Base-by-base conservation (phyloP, 768 basidiomycete genomes). In the Leccinum aurantiacum region DNA sequence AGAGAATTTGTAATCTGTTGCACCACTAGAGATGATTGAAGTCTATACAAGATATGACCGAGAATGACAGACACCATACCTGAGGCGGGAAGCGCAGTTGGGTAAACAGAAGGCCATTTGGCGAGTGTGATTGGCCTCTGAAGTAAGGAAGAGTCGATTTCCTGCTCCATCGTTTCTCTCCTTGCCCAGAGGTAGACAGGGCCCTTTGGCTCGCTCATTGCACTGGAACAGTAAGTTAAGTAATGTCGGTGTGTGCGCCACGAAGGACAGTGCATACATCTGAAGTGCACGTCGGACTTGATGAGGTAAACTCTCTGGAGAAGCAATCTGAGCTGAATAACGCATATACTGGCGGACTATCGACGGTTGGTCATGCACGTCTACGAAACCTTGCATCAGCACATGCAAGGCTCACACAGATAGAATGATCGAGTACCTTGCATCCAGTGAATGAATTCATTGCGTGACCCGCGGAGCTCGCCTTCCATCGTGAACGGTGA, bases 321-420 rank as follows among this genome's bases (percentile, higher is more conserved):
- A 84, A 29, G 78, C 63, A 3, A 91, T 81, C 60, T 90, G 85
- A 0, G 81, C 78, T 0, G 84, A 80, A 65, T 82, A 82, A 10
- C 88, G 78, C 88, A 89, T 90, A 69, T 90, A 91, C 65, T 89
- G 88, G 1, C 89, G 82, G 27, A 89, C 82, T 56, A 90, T 89
- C 4, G 81, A 78, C 1, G 86, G 65, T 64, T 91, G 89, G 67
- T 90, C 89, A n/a, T 84, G 84, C 6, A 85, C 77, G 69, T 90
- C 87, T 89, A 64, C 48, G 19, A 25, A 54, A 35, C 14, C 14
- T 27, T 2, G 3, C 5, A 46, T 67, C 27, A 60, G 24, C 1
- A 7, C 27, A 10, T 17, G 17, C 7, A 6, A 19, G 2, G 3
- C 2, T 7, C 10, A 24, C 2, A 44, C 11, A 6, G 19, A 24